These are phyloP conservation scores for Trifolium fragiferum DNA, from an alignment of 306 rosid species.

Conservation along the genomic window DNA sequence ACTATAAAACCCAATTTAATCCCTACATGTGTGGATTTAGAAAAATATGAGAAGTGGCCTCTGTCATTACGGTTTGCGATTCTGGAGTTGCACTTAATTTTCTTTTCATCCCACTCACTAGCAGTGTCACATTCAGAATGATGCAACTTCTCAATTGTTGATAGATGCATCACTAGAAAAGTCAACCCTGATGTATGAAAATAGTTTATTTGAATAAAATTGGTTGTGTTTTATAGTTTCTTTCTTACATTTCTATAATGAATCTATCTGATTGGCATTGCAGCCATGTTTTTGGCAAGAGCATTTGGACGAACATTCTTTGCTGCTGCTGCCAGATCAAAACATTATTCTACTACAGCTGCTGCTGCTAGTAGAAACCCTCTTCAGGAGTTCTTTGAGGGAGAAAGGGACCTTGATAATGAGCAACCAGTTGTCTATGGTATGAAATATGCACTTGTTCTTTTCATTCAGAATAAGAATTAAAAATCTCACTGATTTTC, in stretches of 20 bases:
- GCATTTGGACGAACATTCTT: constrained; percentile 66
- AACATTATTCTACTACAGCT: constrained; percentile 49
- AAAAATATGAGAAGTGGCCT: background rate
- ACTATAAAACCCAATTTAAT: constrained; percentile 4
- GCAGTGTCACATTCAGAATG: background rate
- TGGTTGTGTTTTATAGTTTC: constrained; percentile 18
- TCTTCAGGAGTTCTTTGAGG: constrained; percentile 82
- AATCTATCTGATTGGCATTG: background rate
- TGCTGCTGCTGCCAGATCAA: constrained; percentile 66
- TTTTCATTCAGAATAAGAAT: constrained; percentile 21
- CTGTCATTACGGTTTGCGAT: background rate
- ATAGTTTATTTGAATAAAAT: constrained; percentile 33
- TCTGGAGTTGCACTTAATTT: constrained; percentile 7
- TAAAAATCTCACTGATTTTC: background rate
- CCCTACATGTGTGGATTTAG: background rate
- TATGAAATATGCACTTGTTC: constrained; percentile 34
- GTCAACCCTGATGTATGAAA: background rate
- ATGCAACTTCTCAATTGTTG: constrained; percentile 5
- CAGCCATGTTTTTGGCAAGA: constrained; percentile 58
- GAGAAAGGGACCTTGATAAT: constrained; percentile 63
- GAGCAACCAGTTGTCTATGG: constrained; percentile 87
- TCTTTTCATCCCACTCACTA: background rate
- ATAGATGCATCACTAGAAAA: background rate
- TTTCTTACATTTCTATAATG: constrained; percentile 32
- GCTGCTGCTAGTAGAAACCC: constrained; percentile 61